These are phyloP conservation scores for Speleostelium caveatum DNA, from an alignment of 78 protist genomes.

Conservation along the genomic window DNA sequence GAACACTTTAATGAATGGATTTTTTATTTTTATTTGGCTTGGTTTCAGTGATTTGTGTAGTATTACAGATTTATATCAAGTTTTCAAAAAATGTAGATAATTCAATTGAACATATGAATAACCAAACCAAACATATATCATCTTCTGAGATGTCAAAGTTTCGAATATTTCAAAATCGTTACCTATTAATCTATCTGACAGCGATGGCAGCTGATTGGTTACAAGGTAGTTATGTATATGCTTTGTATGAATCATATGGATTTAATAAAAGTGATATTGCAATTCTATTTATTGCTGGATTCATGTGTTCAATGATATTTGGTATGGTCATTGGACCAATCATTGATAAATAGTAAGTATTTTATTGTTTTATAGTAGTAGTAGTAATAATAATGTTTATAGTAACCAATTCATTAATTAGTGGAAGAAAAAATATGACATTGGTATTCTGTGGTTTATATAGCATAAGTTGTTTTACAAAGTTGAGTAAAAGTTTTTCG, in stretches of 20 bases:
- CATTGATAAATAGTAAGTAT: slow-evolving; percentile 89
- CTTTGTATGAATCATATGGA: slow-evolving; percentile 93
- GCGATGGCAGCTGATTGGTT: slow-evolving; percentile 94
- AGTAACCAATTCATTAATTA: not conserved
- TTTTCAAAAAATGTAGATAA: too few relatives aligned
- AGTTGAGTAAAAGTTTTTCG: slow-evolving; percentile 60
- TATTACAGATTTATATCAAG: too few relatives aligned
- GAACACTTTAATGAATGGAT: too few relatives aligned
- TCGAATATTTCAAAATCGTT: slow-evolving; percentile 49
- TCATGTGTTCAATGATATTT: slow-evolving; percentile 87
- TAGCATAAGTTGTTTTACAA: slow-evolving; percentile 87
- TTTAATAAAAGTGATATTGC: slow-evolving; percentile 85
- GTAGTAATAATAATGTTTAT: not conserved
- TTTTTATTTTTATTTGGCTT: too few relatives aligned
- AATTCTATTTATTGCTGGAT: slow-evolving; percentile 93
- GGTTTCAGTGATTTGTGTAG: too few relatives aligned
- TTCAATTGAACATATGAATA: too few relatives aligned
- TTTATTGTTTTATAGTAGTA: not conserved
- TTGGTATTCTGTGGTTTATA: slow-evolving; percentile 83
- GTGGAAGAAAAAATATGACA: slow-evolving; percentile 86
- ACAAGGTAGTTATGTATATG: slow-evolving; percentile 98
- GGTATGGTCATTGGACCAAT: slow-evolving; percentile 95
- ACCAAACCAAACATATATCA: too few relatives aligned
- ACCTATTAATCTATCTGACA: slow-evolving; percentile 47
- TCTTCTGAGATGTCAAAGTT: too few relatives aligned